A percentile compares a stretch with the other conserved stretches of the same genome.
Conservation (phyloP, 2,329 filamentous ascomycete genomes). For the Fusarium sp. region DNA sequence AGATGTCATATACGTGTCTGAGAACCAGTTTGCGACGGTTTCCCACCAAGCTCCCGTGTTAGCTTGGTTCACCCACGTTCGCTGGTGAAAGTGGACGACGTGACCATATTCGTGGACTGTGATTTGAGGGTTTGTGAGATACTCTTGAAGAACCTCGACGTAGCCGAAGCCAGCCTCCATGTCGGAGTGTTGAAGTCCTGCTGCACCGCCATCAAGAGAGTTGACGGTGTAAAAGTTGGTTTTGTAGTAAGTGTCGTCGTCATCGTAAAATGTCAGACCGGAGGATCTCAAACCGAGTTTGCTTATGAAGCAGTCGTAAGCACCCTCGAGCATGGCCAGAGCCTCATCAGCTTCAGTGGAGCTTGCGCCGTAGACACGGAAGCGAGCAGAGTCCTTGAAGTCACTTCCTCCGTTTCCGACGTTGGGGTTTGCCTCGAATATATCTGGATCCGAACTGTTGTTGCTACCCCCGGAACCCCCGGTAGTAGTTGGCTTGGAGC, state of each 20-base stretch:
- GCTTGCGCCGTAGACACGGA: background rate
- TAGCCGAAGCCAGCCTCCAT: background rate
- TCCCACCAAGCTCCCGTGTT: conserved; percentile 7
- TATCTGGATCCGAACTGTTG: background rate
- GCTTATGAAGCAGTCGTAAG: background rate
- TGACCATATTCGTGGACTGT: background rate
- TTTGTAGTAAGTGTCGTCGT: background rate
- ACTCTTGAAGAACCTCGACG: background rate
- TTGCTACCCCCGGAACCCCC: background rate
- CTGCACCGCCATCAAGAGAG: background rate
- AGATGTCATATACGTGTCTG: background rate
- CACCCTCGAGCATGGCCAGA: background rate
- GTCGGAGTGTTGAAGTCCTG: background rate
- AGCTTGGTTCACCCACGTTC: background rate
- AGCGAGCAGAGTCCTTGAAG: background rate
- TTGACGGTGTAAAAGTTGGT: background rate
- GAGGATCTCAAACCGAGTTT: background rate
- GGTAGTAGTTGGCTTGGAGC: background rate
- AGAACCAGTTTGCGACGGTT: background rate
- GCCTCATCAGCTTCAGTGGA: background rate
- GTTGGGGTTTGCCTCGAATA: background rate
- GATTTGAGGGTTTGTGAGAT: background rate
- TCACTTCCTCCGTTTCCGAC: background rate
- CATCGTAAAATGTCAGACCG: background rate
- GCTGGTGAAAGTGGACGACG: background rate